Base-by-base conservation (phyloP, 345 rosid species). In the Heritiera fomes region DNA sequence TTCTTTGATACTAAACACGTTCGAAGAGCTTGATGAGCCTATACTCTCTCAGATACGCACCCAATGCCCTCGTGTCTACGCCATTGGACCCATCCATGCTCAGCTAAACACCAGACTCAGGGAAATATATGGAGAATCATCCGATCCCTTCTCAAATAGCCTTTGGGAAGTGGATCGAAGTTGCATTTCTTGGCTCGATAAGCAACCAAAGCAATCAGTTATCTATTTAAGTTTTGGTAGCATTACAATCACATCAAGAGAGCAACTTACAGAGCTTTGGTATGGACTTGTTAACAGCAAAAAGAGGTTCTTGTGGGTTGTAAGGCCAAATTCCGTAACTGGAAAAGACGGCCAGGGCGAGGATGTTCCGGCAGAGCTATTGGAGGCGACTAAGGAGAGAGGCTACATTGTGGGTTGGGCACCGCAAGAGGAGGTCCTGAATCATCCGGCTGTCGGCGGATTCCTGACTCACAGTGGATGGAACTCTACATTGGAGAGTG, bases 401-500 rank as follows among this genome's bases (percentile, higher is more conserved):
- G 89, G 90, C 6, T 85, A 81, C 71, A 81, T 87, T 45, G 89
- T 83, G 47, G 75, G 46, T 18, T 89, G 90, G 91, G 85, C 85
- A 0, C 90, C 90, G 0, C 89, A 87, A 17, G 76, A 81, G 75
- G 85, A 83, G 9, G 88, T 86, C 18, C 69, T 88, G 77, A 82
- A 83, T 6, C 98, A 93, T 80, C 47, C 34, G 6, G 87, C 98
- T 0, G 43, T 87, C 0, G 93, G 90, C 8, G 93, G 90, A 30
- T 91, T 94, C 62, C 75, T 90, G 56, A 91, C 97, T 0, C 97
- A 91, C 43, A 83, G 87, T 58, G 94, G 97, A 11, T 89, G 97
- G 97, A 94, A 94, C 85, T 94, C 97, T 1, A 92, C 93, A 0
- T 12, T 93, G 79, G 98, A 94, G 81, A 88, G 94, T 77, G 68